Base-by-base conservation (phyloP, 2,329 filamentous ascomycete genomes). In the Xylariaceae sp. region DNA sequence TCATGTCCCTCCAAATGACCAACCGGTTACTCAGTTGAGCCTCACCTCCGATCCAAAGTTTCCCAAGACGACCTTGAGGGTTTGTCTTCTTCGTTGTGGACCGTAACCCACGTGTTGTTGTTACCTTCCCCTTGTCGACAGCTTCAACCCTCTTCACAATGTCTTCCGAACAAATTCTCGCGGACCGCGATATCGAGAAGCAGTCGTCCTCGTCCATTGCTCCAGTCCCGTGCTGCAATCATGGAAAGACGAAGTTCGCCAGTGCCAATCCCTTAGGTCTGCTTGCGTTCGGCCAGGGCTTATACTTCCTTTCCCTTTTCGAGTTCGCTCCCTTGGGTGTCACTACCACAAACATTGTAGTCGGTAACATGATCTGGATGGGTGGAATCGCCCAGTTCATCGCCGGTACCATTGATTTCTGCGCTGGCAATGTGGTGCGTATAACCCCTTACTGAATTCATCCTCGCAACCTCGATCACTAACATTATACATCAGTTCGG, bases 361-460 rank as follows among this genome's bases (percentile, higher is more conserved):
- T 74, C 34, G 70, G 69, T 39, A 71, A 72, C 58, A 65, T 74
- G 58, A 70, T 74, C 15, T 74, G 73, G 66, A 73, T 74, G 58
- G 73, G 73, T 15, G 73, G 73, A 44, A 57, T 74, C 53, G 60
- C 59, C 30, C 65, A 67, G 61, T 63, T 66, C 56, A 66, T 68
- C 57, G 65, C 66, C 56, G 66, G 66, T 52, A 51, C 67, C 48
- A 67, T 68, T 34, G 66, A 66, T 47, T 68, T 68, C 58, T 62
- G 63, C 30, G 64, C 65, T 23, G 66, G 67, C 30, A 69, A 69
- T 49, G 64, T 64, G 56, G 66, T 69, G 63, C 4, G 67, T 67
- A 15, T 44, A 18, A 49, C 18, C 6, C 3, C 10, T 1, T 8
- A 30, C n/a, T 34, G 17, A 10, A 9, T 17, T 42, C 11, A 13